Percentiles rank a stretch among this genome's conserved stretches.
These are phyloP conservation scores for Singerocomus inundabilis DNA, from an alignment of 1,284 basidiomycete genomes.

Conservation along the genomic window DNA sequence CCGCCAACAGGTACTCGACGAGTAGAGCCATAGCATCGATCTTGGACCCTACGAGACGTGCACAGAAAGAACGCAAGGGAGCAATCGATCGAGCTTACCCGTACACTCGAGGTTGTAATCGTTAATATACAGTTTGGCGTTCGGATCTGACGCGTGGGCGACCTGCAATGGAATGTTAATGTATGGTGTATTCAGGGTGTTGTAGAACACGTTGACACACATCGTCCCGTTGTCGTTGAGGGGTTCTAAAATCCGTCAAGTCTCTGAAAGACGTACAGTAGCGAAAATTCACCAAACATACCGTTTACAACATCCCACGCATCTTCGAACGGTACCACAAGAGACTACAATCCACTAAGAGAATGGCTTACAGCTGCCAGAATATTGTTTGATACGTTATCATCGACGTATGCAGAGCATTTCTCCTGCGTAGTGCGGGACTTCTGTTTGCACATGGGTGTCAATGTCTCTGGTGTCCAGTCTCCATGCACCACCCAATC, in stretches of 20 bases:
- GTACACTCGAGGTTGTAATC: conserved; percentile 20
- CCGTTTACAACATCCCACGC: conserved; percentile 27
- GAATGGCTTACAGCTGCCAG: conserved; percentile 15
- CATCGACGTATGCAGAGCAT: not conserved
- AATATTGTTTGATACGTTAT: not conserved
- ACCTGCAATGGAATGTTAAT: conserved; percentile 16
- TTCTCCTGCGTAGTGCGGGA: conserved; percentile 13
- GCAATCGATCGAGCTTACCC: conserved; percentile 1
- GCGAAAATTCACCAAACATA: not conserved
- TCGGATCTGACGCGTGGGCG: conserved; percentile 17
- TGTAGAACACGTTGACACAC: conserved; percentile 16
- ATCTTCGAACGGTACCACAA: conserved; percentile 10
- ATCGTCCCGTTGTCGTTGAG: conserved; percentile 18
- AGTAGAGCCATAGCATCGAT: conserved; percentile 25
- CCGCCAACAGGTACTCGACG: conserved; percentile 14
- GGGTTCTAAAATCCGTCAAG: conserved; percentile 11
- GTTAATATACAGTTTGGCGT: conserved; percentile 22
- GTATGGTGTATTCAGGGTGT: conserved; percentile 12
- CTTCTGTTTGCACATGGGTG: conserved; percentile 20
- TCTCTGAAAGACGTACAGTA: not conserved
- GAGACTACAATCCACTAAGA: not conserved
- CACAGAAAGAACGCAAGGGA: not conserved
- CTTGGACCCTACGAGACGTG: conserved; percentile 10
- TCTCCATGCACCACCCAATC: conserved; percentile 19
- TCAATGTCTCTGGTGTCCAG: conserved; percentile 18